A percentile compares a stretch with the other conserved stretches of the same genome.
These are phyloP conservation scores for Dictyostelium citrinum DNA, from an alignment of 78 protist species.

Conservation along the genomic window DNA sequence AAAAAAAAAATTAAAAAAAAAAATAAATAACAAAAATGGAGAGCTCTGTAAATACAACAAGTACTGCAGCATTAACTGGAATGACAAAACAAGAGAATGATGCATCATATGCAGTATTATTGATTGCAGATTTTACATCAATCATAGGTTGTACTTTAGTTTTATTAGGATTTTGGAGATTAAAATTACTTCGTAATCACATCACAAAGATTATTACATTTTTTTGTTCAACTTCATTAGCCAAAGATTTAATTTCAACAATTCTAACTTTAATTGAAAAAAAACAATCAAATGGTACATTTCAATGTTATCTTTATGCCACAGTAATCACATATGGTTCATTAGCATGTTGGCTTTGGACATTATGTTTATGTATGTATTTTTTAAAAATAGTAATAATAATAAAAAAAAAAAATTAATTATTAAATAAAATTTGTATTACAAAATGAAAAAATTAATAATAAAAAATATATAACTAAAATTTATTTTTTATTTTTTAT, in stretches of 20 bases:
- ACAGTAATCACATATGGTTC: constrained; percentile 45
- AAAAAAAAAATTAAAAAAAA: neutral
- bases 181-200: constrained; percentile 48
- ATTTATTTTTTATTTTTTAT: neutral
- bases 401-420: too few relatives aligned
- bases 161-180: constrained; percentile 51
- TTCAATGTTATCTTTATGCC: constrained; percentile 21
- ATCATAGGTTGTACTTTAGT: constrained; percentile 11
- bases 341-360: constrained; percentile 62
- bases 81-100: neutral
- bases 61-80: neutral
- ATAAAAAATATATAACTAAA: too few relatives aligned
- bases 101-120: neutral
- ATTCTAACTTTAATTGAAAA: neutral
- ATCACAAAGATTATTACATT: constrained; percentile 35
- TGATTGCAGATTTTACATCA: constrained; percentile 57
- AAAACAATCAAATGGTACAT: neutral
- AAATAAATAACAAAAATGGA: neutral
- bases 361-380: constrained; percentile 38
- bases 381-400: neutral
- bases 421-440: too few relatives aligned
- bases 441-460: too few relatives aligned
- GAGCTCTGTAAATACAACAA: neutral
- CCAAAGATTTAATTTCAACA: constrained; percentile 14
- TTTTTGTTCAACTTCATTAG: constrained; percentile 32